Base-by-base conservation (phyloP, 768 basidiomycete species). In the Cystobasidium onofrii region DNA sequence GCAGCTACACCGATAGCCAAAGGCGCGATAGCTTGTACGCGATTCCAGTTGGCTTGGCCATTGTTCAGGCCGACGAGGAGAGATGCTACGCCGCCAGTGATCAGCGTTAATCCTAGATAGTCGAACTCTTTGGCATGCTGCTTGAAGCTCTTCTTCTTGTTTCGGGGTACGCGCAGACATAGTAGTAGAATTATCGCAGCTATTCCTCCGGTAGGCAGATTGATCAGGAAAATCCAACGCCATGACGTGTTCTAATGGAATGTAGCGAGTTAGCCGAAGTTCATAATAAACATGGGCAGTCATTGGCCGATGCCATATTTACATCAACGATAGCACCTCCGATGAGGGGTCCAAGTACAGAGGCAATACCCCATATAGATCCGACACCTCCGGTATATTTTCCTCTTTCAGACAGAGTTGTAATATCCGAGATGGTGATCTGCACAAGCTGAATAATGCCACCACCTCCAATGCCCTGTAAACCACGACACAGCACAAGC, bases 381-480 rank as follows among this genome's bases (percentile, higher is more conserved):
- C 81, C 81, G 64, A 82, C 76, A 1, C 63, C 29, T 1, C 76
- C 79, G 1, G 78, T 78, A 55, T 77, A 82, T 18, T 76, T 76
- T 0, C 81, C 82, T 41, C 82, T 76, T 18, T 78, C 73, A 0
- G 74, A 43, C 15, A 83, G 73, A 0, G 82, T 79, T 0, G 81
- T 80, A 50, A 83, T 80, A 62, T 83, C 82, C 10, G 36, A 25
- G 1, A 79, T 76, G 27, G 76, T 60, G 69, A 79, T 76, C 63
- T 79, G 76, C 3, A 44, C 34, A 66, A 77, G 43, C 63, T 67
- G 73, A 60, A 76, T 69, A n/a, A 76, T 64, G 34, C 75, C 61
- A 6, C 74, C 74, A 25, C 89, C 90, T 29, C 91, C 91, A 34
- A 92, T 87, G 10, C 91, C 91, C 79, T 92, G 91, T 1, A 93